These are phyloP conservation scores for Balamuthia mandrillaris DNA, from an alignment of 208 protist species.

Conservation along the genomic window DNA sequence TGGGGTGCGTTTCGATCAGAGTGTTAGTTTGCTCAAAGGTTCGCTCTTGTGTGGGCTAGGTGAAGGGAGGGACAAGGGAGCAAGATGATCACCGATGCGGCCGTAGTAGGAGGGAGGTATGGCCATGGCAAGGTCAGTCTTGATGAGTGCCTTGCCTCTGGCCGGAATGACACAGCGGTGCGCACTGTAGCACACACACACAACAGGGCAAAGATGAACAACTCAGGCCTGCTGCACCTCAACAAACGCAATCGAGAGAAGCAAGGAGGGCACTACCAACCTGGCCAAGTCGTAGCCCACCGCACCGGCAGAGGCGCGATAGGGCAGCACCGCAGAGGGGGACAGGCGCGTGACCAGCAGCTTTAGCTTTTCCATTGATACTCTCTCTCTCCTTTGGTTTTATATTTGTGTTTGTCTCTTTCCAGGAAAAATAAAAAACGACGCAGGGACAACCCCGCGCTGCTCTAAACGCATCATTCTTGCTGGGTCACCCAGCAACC, in stretches of 20 bases:
- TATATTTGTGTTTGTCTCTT: too few species aligned
- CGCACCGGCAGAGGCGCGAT: conserved; percentile 46
- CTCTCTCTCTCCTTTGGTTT: too few species aligned
- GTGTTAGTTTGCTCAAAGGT: not conserved
- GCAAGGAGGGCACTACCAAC: not conserved
- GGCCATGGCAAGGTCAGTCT: conserved; percentile 73
- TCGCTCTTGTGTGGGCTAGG: not conserved
- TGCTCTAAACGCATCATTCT: too few species aligned
- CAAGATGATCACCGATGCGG: conserved; percentile 57
- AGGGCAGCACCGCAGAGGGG: conserved; percentile 47
- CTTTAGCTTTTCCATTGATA: too few species aligned
- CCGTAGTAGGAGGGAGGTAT: conserved; percentile 65
- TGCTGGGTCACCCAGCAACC: too few species aligned
- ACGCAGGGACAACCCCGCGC: too few species aligned
- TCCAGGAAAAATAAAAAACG: too few species aligned
- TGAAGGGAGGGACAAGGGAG: not conserved
- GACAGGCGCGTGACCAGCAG: conserved; percentile 41
- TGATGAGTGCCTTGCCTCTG: conserved; percentile 70
- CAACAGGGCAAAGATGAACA: not conserved
- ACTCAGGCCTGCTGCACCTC: not conserved
- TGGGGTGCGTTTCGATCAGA: too few species aligned
- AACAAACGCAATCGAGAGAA: not conserved
- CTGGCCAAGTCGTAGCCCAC: conserved; percentile 74
- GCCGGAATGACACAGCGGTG: conserved; percentile 64
- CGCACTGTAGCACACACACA: conserved; percentile 29